These are phyloP conservation scores for Curvularia sp. DNA, from an alignment of 2,329 filamentous ascomycete species.

Conservation along the genomic window DNA sequence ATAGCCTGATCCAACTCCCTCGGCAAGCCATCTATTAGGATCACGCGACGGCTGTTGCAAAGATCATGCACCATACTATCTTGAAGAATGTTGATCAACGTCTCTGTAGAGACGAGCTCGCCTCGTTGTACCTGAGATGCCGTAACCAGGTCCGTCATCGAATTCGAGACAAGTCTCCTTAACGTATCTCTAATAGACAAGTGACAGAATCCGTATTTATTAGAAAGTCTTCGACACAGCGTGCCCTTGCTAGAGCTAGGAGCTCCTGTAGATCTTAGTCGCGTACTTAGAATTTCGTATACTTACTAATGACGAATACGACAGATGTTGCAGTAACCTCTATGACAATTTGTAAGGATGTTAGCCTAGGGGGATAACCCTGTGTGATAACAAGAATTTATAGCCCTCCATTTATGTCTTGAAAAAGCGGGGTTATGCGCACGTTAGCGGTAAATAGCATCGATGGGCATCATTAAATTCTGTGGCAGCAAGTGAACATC, in stretches of 20 bases:
- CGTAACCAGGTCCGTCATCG: constrained; percentile 1
- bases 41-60: neutral
- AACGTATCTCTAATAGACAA: constrained; percentile 38
- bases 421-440: neutral
- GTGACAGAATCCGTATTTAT: constrained; percentile 28
- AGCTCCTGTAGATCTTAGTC: constrained; percentile 25
- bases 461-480: neutral
- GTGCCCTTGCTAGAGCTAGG: constrained; percentile 33
- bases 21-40: constrained; percentile 14
- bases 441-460: constrained; percentile 1
- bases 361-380: constrained; percentile 4
- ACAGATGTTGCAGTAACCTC: neutral
- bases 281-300: constrained; percentile 2
- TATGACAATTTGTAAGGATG: neutral
- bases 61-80: neutral
- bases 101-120: neutral
- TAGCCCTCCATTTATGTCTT: constrained; percentile 5
- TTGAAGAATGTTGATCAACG: neutral
- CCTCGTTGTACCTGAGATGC: neutral
- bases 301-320: constrained; percentile 21
- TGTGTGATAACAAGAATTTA: neutral
- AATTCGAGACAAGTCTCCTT: constrained; percentile 4
- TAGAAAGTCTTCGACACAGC: constrained; percentile 31
- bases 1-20: constrained; percentile 11
- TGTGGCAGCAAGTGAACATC: neutral